phyloP scores from a whole-genome alignment of 2,329 filamentous ascomycete species.

The Xylariaceae sp. region DNA sequence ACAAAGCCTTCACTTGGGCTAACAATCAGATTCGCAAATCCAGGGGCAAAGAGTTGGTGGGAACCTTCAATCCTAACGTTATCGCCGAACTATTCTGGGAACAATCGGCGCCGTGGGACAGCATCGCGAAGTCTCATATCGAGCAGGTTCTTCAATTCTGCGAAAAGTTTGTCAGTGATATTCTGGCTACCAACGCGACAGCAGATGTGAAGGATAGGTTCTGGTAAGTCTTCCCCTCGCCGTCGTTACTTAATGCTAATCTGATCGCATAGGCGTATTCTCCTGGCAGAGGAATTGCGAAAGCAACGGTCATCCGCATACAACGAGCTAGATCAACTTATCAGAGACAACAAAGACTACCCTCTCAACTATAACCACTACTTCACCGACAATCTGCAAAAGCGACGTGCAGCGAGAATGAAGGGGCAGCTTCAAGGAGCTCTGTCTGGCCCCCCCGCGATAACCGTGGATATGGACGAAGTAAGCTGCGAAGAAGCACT shows the following conservation, averaged over 20 bases:
- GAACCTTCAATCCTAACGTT: conserved; percentile 37
- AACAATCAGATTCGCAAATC: conserved; percentile 2
- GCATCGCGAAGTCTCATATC: conserved; percentile 23
- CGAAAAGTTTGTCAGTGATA: conserved; percentile 1
- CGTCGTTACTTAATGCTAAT: too few species aligned
- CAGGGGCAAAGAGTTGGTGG: conserved; percentile 34
- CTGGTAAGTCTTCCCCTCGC: not conserved
- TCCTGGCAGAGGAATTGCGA: not conserved
- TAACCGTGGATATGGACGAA: conserved; percentile 6
- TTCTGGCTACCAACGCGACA: conserved; percentile 2
- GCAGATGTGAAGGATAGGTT: conserved; percentile 3
- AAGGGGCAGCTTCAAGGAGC: not conserved
- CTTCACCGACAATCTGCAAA: conserved; percentile 30
- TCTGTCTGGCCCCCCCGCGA: not conserved
- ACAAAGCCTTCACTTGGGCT: conserved; percentile 4
- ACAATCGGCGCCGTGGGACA: conserved; percentile 33
- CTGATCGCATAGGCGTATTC: too few species aligned
- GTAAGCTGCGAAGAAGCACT: conserved; percentile 10
- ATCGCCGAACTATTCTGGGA: conserved; percentile 38
- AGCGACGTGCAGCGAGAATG: conserved; percentile 6
- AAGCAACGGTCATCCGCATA: conserved; percentile 3
- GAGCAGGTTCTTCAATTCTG: not conserved
- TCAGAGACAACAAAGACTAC: conserved; percentile 26
- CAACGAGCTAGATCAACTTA: conserved; percentile 26
- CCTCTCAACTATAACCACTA: conserved; percentile 37